These are phyloP conservation scores for Colletotrichum higginsianum DNA, from an alignment of 2,329 filamentous ascomycete species.

Conservation along the genomic window DNA sequence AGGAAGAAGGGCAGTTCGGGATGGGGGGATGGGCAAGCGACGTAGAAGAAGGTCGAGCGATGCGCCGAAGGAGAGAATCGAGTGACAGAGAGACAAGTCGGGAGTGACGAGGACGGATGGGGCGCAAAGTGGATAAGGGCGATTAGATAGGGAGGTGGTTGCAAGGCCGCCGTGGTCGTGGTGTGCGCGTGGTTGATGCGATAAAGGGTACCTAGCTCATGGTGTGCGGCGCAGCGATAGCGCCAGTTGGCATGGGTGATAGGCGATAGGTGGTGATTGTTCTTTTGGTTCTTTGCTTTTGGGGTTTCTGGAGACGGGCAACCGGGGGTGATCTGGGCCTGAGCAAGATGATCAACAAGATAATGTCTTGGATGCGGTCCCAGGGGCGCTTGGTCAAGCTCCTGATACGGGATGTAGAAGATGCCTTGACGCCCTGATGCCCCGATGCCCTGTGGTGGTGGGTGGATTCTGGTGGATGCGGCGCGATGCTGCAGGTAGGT, in stretches of 20 bases:
- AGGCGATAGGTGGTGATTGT: conserved; percentile 3
- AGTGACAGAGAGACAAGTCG: conserved; percentile 37
- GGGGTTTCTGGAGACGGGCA: conserved; percentile 7
- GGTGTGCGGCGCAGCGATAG: conserved; percentile 22
- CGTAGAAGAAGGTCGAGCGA: conserved; percentile 39
- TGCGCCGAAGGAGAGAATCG: conserved; percentile 28
- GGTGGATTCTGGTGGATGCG: conserved; percentile 8
- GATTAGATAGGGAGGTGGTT: conserved; percentile 38
- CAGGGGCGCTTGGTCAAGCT: conserved; percentile 11
- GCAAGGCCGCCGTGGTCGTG: conserved; percentile 18
- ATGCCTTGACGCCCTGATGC: background rate
- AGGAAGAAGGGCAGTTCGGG: conserved; percentile 7
- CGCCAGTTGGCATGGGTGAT: conserved; percentile 11
- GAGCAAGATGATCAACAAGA: conserved; percentile 4
- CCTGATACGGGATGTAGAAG: conserved; percentile 20
- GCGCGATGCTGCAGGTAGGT: conserved; percentile 10
- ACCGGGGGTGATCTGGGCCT: conserved; percentile 5
- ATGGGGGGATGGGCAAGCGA: conserved; percentile 34
- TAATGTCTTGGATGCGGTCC: background rate
- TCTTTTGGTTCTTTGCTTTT: conserved; percentile 10
- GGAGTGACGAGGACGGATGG: conserved; percentile 40
- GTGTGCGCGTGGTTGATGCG: conserved; percentile 29
- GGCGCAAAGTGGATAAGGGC: conserved; percentile 30
- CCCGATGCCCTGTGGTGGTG: background rate
- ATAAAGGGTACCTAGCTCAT: conserved; percentile 37